phyloP scores from a whole-genome alignment of 2,329 filamentous ascomycete genomes.

The Dactylella cylindrospora region DNA sequence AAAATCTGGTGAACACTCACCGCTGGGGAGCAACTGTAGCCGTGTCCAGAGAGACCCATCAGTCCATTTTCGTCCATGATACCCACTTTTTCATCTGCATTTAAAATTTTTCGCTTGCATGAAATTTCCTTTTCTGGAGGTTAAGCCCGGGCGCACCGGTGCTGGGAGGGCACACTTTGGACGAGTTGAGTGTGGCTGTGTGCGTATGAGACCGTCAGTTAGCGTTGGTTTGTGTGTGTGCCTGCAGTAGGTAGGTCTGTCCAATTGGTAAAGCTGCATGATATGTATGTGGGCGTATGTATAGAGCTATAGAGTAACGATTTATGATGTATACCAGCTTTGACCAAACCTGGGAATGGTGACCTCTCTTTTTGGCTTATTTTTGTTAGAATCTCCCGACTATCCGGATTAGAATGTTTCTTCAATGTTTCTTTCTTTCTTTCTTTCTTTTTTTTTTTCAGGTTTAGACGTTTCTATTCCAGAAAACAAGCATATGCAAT shows the following conservation, averaged over 20 bases:
- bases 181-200: slow-evolving; percentile 44
- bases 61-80: slow-evolving; percentile 42
- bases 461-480: no score
- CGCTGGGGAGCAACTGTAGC: slow-evolving; percentile 36
- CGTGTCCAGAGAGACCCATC: slow-evolving; percentile 27
- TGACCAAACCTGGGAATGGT: no score
- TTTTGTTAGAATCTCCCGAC: no score
- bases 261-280: no score
- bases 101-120: slow-evolving; percentile 44
- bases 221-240: slow-evolving; percentile 13
- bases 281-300: no score
- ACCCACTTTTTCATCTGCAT: slow-evolving; percentile 22
- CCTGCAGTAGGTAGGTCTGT: slow-evolving; percentile 32
- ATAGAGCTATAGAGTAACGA: no score
- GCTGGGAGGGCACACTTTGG: slow-evolving; percentile 37
- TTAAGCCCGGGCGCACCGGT: slow-evolving; percentile 43
- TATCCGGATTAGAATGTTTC: no score
- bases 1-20: slow-evolving; percentile 7
- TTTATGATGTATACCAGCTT: no score
- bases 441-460: no score
- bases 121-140: slow-evolving; percentile 39
- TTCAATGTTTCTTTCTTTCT: no score
- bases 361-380: no score
- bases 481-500: no score
- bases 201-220: slow-evolving; percentile 19